These are phyloP conservation scores for Phascolomyces articulosus DNA, from an alignment of 371 early-diverging fungal species.

Conservation along the genomic window DNA sequence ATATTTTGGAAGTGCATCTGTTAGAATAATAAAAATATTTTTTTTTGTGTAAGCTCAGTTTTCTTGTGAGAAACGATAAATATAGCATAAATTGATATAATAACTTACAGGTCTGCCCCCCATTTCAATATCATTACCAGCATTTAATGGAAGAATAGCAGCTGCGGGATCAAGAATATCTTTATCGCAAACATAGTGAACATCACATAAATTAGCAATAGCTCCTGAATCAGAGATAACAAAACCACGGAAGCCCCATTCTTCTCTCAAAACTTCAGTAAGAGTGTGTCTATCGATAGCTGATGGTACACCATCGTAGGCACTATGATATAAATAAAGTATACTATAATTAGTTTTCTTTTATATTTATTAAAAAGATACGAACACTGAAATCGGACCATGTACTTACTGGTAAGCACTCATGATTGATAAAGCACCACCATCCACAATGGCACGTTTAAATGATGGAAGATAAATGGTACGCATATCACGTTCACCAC, in stretches of 20 bases:
- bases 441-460: constrained; percentile 23
- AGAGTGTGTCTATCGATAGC: constrained; percentile 23
- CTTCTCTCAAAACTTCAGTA: constrained; percentile 38
- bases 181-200: constrained; percentile 16
- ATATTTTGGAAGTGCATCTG: constrained; percentile 23
- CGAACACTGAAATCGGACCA: too few species aligned
- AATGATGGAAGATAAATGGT: constrained; percentile 24
- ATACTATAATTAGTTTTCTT: too few species aligned
- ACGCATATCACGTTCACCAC: constrained; percentile 28
- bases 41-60: neutral
- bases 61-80: too few species aligned
- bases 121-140: constrained; percentile 32
- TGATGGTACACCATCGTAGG: constrained; percentile 25
- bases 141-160: constrained; percentile 17
- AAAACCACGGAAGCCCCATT: constrained; percentile 36
- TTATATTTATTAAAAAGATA: neutral
- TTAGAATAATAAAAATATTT: neutral
- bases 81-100: neutral
- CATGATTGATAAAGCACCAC: constrained; percentile 25
- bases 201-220: constrained; percentile 19
- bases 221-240: constrained; percentile 26
- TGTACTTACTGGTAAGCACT: constrained; percentile 25
- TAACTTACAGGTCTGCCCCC: constrained; percentile 20
- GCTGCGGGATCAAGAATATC: constrained; percentile 13
- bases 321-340: constrained; percentile 8